Evolutionary conservation across 257 asterid genomes (phyloP).

Genomic region (Handroanthus guayacan): DNA sequence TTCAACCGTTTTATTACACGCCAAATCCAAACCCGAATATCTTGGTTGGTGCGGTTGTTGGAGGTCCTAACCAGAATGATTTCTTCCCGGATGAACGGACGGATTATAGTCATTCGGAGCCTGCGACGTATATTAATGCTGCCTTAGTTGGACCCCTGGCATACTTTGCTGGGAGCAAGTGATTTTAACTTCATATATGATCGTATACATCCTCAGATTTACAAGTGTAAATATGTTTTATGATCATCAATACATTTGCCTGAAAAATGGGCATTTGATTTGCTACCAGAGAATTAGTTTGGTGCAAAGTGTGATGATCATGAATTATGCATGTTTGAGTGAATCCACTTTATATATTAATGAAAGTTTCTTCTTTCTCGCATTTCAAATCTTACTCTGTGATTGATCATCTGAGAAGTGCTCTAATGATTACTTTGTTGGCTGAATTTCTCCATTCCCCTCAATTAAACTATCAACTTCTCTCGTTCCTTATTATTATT

Average conservation of each 20-base stretch:
- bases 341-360: neutral
- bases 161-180: conserved; percentile 53
- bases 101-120: conserved; percentile 79
- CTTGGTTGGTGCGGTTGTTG: conserved; percentile 72
- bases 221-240: conserved; percentile 38
- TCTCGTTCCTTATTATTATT: too few species aligned
- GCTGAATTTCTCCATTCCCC: too few species aligned
- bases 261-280: neutral
- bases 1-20: conserved; percentile 62
- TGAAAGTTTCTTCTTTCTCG: neutral
- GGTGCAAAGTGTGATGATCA: conserved; percentile 2
- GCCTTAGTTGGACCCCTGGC: conserved; percentile 88
- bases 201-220: neutral
- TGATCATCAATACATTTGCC: conserved; percentile 22
- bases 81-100: conserved; percentile 73
- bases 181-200: neutral
- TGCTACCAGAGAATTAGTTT: conserved; percentile 2
- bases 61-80: conserved; percentile 88
- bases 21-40: conserved; percentile 67
- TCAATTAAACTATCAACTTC: too few species aligned
- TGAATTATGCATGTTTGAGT: neutral
- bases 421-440: too few species aligned
- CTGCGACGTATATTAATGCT: conserved; percentile 87
- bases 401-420: too few species aligned
- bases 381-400: neutral